A percentile compares a stretch with the other conserved stretches of the same genome.
Evolutionary conservation across 352 stramenopile genomes (phyloP).

Genomic region (Aphanomyces invadans): DNA sequence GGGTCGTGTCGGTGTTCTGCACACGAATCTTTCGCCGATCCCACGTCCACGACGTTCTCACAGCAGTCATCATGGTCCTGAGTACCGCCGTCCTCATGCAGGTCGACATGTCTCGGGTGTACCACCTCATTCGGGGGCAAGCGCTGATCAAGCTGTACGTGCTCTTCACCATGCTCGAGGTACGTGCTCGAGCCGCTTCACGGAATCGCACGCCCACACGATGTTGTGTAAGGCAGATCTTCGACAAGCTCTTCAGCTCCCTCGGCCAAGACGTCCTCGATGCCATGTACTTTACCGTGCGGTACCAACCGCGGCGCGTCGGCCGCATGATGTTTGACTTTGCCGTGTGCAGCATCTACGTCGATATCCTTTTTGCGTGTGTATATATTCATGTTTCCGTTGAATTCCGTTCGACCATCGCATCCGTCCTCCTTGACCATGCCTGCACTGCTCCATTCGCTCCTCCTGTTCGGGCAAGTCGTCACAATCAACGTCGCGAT

Average conservation of each 20-base stretch:
- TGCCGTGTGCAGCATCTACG: conserved; percentile 62
- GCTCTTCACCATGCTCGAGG: conserved; percentile 96
- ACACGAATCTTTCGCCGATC: conserved; percentile 71
- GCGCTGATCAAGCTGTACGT: conserved; percentile 99
- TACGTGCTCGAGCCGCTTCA: too few species aligned
- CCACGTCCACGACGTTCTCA: conserved; percentile 90
- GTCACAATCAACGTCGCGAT: conserved; percentile 97
- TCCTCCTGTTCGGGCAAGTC: conserved; percentile 95
- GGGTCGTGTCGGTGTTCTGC: conserved; percentile 66
- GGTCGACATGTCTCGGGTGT: conserved; percentile 95
- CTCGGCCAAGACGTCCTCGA: conserved; percentile 97
- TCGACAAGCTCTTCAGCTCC: conserved; percentile 94
- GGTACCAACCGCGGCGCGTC: conserved; percentile 67
- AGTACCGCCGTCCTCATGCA: conserved; percentile 65
- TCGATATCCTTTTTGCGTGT: conserved; percentile 40
- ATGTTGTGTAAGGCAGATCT: too few species aligned
- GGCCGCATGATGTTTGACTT: conserved; percentile 72
- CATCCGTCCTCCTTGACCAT: conserved; percentile 28
- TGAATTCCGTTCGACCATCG: conserved; percentile 36
- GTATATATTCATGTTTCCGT: background rate
- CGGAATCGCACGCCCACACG: too few species aligned
- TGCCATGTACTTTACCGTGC: conserved; percentile 87
- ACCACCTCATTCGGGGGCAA: conserved; percentile 97
- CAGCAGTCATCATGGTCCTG: conserved; percentile 72
- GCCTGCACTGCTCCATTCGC: conserved; percentile 76